Conservation (phyloP, 2,329 filamentous ascomycete genomes). For the Phialemonium atrogriseum region DNA sequence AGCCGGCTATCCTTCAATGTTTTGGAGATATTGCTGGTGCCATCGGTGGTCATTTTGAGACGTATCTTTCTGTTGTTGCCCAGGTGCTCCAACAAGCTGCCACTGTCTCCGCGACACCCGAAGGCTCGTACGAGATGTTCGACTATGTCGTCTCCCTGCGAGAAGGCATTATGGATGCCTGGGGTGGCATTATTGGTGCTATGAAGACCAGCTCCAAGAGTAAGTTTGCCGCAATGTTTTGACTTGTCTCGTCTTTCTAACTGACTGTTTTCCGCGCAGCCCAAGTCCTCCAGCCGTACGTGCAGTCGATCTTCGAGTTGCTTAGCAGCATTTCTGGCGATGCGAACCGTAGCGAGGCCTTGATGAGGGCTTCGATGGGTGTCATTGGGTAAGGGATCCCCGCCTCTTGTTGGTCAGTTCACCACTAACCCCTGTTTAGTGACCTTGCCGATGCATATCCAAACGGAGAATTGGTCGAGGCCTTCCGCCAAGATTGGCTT, state of each 20-base stretch:
- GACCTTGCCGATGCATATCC: slow-evolving; percentile 93
- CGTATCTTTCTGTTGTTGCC: slow-evolving; percentile 84
- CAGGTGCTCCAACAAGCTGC: slow-evolving; percentile 92
- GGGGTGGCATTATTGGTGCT: slow-evolving; percentile 92
- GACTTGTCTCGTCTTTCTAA: no score
- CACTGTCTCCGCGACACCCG: slow-evolving; percentile 66
- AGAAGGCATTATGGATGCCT: slow-evolving; percentile 98
- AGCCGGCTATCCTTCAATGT: slow-evolving; percentile 94
- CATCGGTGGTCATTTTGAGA: slow-evolving; percentile 86
- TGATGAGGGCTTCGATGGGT: slow-evolving; percentile 93
- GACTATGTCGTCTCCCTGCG: slow-evolving; percentile 93
- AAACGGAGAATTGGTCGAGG: slow-evolving; percentile 73
- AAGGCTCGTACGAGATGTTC: slow-evolving; percentile 88
- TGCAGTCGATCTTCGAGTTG: slow-evolving; percentile 80
- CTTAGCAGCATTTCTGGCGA: slow-evolving; percentile 75
- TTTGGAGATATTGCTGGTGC: slow-evolving; percentile 97
- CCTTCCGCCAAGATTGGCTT: slow-evolving; percentile 88
- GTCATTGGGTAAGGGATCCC: slow-evolving; percentile 71
- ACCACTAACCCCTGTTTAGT: slow-evolving; percentile 42
- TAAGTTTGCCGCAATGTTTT: no score
- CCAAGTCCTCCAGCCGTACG: slow-evolving; percentile 63
- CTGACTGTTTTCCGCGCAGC: no score
- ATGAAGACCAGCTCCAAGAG: slow-evolving; percentile 79
- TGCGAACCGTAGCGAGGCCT: slow-evolving; percentile 78
- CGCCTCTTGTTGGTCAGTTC: slow-evolving; percentile 1